Evolutionary conservation across 495 filamentous ascomycete species (phyloP), one percentile per base, ranked within the genome.

Genomic region (Symbiotaphrina buchneri): DNA sequence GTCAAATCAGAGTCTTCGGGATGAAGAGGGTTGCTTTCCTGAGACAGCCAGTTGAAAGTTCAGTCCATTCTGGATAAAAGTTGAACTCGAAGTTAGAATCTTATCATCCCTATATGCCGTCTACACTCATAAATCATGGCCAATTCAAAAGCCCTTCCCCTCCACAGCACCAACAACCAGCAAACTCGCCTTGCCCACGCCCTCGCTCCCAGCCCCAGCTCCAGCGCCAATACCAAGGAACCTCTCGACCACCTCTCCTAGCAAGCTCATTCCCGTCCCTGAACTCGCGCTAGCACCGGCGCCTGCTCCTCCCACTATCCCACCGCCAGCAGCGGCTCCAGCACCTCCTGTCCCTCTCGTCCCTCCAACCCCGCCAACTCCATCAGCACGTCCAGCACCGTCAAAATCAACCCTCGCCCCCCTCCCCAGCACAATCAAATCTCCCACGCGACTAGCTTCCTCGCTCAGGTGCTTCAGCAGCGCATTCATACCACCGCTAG

Each of bases 131-230:
- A n/a, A n/a, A n/a, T n/a, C n/a, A n/a, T n/a, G n/a, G n/a, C n/a
- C n/a, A n/a, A n/a, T n/a, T n/a, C n/a, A n/a, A n/a, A n/a, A n/a
- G n/a, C n/a, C 17, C 50, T 52, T 1, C 54, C 65, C 33, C 77
- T 78, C 43, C 83, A 73, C 17, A n/a, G n/a, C n/a, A n/a, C n/a
- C n/a, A n/a, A 93, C 56, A 32, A 90, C 65, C 32, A 91, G 50
- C n/a, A 91, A 52, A 47, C 77, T 85, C 0, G 74, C 72, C 39
- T 59, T 68, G 7, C 79, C 47, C 18, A 63, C 62, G 22, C 49
- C 55, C 30, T 56, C 64, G 3, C 75, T 57, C 18, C 85, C 47
- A 26, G 58, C 54, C 29, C 79, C 68, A 6, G 71, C 79, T 11
- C 75, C 52, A 4, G 53, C 52, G 2, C 83, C 83, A n/a, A 91